phyloP scores from a whole-genome alignment of 2,329 filamentous ascomycete species.

The Pseudogymnoascus sp. region DNA sequence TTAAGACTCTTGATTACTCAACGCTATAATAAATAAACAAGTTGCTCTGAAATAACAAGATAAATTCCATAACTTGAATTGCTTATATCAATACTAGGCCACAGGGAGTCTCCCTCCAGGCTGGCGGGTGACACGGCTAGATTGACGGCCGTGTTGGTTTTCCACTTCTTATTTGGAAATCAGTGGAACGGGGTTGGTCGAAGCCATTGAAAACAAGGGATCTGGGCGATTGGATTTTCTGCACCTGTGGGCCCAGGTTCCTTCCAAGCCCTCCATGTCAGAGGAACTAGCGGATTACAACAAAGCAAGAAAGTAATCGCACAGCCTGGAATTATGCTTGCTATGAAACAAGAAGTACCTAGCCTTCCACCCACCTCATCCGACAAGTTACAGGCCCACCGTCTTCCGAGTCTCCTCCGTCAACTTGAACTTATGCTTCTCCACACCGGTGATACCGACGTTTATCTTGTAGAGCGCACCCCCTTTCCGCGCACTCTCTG shows the following conservation, averaged over 20 bases:
- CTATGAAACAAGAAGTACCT: background rate
- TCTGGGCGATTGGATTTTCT: background rate
- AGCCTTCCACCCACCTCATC: background rate
- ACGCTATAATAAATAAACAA: too few relatives aligned
- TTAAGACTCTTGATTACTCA: too few relatives aligned
- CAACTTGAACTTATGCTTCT: slow-evolving; percentile 54
- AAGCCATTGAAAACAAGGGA: background rate
- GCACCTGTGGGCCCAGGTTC: background rate
- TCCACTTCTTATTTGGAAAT: background rate
- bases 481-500: slow-evolving; percentile 53
- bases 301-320: background rate
- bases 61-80: too few relatives aligned
- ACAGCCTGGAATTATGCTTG: background rate
- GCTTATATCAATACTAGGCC: too few relatives aligned
- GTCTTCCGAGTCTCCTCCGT: background rate
- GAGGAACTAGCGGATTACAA: background rate
- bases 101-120: too few relatives aligned
- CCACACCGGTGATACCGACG: slow-evolving; percentile 61
- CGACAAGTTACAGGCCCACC: background rate
- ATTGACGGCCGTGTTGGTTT: too few relatives aligned
- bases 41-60: too few relatives aligned
- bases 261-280: background rate
- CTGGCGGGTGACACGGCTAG: too few relatives aligned
- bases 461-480: slow-evolving; percentile 70
- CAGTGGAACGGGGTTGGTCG: background rate